Base-by-base conservation (phyloP, 495 filamentous ascomycete genomes). In the Penicillium verhagenii region DNA sequence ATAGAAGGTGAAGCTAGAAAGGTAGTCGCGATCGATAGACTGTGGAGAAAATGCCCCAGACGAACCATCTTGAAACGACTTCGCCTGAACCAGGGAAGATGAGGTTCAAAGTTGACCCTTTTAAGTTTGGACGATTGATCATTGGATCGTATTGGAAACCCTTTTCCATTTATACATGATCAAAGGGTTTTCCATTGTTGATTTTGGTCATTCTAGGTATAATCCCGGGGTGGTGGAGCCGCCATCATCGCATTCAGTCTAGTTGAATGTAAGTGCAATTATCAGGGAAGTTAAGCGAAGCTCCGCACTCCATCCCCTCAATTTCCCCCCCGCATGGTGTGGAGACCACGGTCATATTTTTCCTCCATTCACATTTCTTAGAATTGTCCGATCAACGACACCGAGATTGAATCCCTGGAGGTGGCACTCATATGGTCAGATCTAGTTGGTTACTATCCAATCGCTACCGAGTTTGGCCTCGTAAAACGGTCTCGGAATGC, bases 331-430 rank as follows among this genome's bases (percentile, higher is more conserved):
- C 47, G 51, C 31, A 50, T 49, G 38, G 20, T 25, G 42, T 16
- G 21, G 16, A 19, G 23, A 26, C 31, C 18, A 14, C 47, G 43
- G 47, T 4, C n/a, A 26, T 38, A 37, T 54, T 65, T 65, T 63
- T 65, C 63, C 63, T 63, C 63, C 60, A 65, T 59, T 63, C 51
- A 63, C 43, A 6, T 28, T 28, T 4, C 43, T 42, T 8, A 13
- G 10, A 16, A n/a, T 6, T 6, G 23, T 26, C 42, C 23, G 38
- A 6, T 35, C 5, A 35, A 13, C 16, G 13, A 35, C 2, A 3
- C 14, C 16, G 33, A 16, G 3, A 35, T 35, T 6, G 2, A 16
- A 16, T 14, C 14, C 16, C 13, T 14, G 33, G 33, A 16, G 33
- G 33, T 35, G 33, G 14, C 33, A n/a, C 6, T n/a, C n/a, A 9